Evolutionary conservation across 371 early-diverging fungal species (phyloP), one percentile per base, ranked within the genome.

Genomic region (Actinomortierella ambigua): DNA sequence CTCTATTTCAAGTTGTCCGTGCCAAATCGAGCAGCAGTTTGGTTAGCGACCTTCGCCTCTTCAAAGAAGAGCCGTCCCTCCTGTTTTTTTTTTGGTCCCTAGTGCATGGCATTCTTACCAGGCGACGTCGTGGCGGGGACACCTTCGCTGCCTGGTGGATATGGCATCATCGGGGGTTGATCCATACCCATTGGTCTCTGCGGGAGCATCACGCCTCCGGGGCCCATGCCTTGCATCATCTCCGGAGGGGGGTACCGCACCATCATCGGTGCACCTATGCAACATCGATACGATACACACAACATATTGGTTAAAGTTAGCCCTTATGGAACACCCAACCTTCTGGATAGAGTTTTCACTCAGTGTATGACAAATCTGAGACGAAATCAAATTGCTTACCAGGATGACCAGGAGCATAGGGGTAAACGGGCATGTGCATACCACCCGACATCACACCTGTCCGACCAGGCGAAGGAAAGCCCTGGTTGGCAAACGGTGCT

Each of bases 371-470:
- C n/a, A n/a, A n/a, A n/a, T n/a, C n/a, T n/a, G n/a, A n/a, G n/a
- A n/a, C n/a, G n/a, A n/a, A 27, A 17, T n/a, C 27, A 13, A 24
- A 8, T 6, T 23, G 3, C 15, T 22, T 70, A 75, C 75, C 76
- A 62, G 73, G 77, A 22, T 69, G 67, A 9, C 61, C 63, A n/a
- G 80, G 82, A 52, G 82, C 80, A 43, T 82, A 84, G 59, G 80
- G 82, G 65, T 84, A 86, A 20, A 84, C 68, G 39, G 80, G 83
- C 18, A 82, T 81, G 28, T 79, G 82, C 65, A 80, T 80, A 14
- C 81, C 83, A 22, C 80, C 75, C 1, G 84, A 82, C 1, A 81
- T 75, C 80, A 86, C 84, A 1, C 61, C 61, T 28, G 65, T 47
- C 26, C 70, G 65, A n/a, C 48, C 53, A 4, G 70, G 61, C 34